Base-by-base conservation (phyloP, 768 basidiomycete species). In the Hypsizygus marmoreus region DNA sequence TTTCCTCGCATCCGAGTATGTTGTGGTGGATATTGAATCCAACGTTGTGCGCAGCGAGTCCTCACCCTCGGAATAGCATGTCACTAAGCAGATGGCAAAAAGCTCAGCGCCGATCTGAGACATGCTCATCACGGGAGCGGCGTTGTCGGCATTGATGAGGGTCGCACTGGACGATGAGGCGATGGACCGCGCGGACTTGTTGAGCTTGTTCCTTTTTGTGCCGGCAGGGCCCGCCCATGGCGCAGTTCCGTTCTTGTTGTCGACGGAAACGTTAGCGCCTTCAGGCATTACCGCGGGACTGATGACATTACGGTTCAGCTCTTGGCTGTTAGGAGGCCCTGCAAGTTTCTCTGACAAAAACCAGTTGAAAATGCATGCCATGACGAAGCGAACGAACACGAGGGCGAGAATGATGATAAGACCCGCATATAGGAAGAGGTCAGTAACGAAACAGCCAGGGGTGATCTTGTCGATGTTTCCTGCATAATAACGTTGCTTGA, bases 291-390 rank as follows among this genome's bases (percentile, higher is more conserved):
- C 95, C 1, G 91, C 90, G 13, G 95, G 95, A 58, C 89, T 92
- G 63, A 99, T 91, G 40, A 83, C 95, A 11, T 85, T 81, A 33
- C 91, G 78, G 53, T 86, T 83, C 26, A 97, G 75, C 40, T 91
- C 77, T 48, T 76, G 77, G 50, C 65, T 82, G 50, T 79, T 79
- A 0, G 91, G 91, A 19, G 91, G 82, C 9, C 83, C 82, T 13
- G 93, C 88, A 25, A 98, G 77, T 43, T 78, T 79, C 6, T 79
- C 80, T 8, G 94, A 95, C 38, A 98, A 71, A 73, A 91, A 95
- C 97, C 97, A 99, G 58, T 83, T 93, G 77, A 98, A 99, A 31
- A 95, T 65, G 64, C 91, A 91, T 0, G 97, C 97, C 95, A 99
- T 97, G 57, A 77, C 66, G 69, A 98, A 99, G 26, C 97, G 90